A percentile compares a stretch with the other conserved stretches of the same genome.
Evolutionary conservation across 2,329 filamentous ascomycete species (phyloP).

Genomic region (Diaporthe humulicola): DNA sequence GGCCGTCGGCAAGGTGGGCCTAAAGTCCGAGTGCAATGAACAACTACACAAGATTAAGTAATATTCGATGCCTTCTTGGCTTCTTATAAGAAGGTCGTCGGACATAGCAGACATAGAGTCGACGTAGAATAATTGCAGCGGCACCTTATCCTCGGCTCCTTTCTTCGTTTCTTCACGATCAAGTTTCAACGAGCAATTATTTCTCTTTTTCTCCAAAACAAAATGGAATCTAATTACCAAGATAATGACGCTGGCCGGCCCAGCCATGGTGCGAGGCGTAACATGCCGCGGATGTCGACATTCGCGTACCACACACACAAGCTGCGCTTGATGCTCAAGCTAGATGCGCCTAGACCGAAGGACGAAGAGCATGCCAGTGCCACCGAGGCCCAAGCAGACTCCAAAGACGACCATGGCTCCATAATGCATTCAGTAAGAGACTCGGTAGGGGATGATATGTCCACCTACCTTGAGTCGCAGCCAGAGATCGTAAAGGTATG

Average conservation of each 20-base stretch:
- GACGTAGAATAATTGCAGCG: constrained; percentile 1
- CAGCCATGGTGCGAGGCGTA: neutral
- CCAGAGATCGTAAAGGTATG: constrained; percentile 14
- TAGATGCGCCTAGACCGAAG: neutral
- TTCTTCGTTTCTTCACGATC: neutral
- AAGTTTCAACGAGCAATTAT: neutral
- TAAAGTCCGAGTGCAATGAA: neutral
- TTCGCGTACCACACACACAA: constrained; percentile 14
- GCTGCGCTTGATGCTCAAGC: constrained; percentile 23
- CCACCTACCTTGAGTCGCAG: constrained; percentile 17
- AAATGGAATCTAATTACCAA: neutral
- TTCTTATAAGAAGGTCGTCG: neutral
- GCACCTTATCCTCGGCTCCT: neutral
- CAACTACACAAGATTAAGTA: constrained; percentile 3
- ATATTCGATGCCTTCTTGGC: constrained; percentile 17
- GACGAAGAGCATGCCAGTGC: neutral
- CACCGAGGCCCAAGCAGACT: neutral
- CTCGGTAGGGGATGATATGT: constrained; percentile 3
- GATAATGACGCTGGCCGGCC: neutral
- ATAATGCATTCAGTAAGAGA: neutral
- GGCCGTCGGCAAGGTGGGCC: constrained; percentile 7
- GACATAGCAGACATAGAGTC: neutral
- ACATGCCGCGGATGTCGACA: constrained; percentile 15
- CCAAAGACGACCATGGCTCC: constrained; percentile 10
- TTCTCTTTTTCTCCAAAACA: neutral